These are phyloP conservation scores for Pythium rhizo-oryzae DNA, from an alignment of 352 stramenopile species.

Conservation along the genomic window DNA sequence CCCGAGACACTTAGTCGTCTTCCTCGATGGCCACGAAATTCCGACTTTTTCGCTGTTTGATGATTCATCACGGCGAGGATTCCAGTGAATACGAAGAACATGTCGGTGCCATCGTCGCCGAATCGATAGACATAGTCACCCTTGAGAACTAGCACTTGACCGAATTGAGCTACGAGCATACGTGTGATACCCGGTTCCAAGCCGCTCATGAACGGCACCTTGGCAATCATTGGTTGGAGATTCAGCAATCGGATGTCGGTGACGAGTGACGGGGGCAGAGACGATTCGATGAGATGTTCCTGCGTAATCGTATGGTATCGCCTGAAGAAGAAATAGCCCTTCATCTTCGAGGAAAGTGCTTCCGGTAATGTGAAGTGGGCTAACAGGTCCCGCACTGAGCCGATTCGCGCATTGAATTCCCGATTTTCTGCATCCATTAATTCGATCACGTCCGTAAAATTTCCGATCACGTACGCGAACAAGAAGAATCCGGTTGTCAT, in stretches of 20 bases:
- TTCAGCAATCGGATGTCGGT: constrained; percentile 58
- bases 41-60: constrained; percentile 3
- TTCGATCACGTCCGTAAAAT: constrained; percentile 54
- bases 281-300: constrained; percentile 46
- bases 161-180: constrained; percentile 56
- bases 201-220: constrained; percentile 54
- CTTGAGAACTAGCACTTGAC: constrained; percentile 47
- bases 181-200: constrained; percentile 48
- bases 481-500: constrained; percentile 55
- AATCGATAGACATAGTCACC: constrained; percentile 53
- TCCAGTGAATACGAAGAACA: constrained; percentile 64
- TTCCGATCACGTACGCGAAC: constrained; percentile 53
- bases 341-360: constrained; percentile 37
- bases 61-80: constrained; percentile 39
- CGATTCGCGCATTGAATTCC: constrained; percentile 55
- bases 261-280: constrained; percentile 50
- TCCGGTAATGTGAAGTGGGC: constrained; percentile 44
- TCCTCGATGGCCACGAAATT: neutral
- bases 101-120: constrained; percentile 54
- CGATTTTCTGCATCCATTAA: constrained; percentile 53
- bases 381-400: constrained; percentile 46
- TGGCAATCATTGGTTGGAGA: constrained; percentile 53
- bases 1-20: neutral
- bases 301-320: constrained; percentile 61
- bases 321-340: constrained; percentile 58